Evolutionary conservation across 202 grass and related monocot genomes (phyloP).

Genomic region (Setaria viridis): DNA sequence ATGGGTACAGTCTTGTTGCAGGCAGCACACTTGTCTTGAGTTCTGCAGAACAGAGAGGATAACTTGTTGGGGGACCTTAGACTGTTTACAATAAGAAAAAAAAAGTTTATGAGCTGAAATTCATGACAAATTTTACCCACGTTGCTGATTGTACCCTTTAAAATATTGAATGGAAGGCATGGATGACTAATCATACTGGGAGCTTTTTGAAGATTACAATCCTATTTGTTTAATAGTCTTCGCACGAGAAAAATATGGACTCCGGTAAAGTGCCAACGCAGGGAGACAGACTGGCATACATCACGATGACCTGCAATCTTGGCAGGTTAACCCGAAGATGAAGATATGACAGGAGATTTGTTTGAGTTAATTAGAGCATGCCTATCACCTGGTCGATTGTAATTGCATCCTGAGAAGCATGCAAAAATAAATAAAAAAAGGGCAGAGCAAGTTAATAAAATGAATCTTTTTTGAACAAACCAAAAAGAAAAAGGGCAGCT

Average conservation of each 20-base stretch:
- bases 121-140: neutral
- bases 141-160: neutral
- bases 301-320: too few relatives aligned
- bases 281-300: too few relatives aligned
- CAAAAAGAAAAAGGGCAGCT: too few relatives aligned
- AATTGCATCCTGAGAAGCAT: too few relatives aligned
- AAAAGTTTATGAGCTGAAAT: constrained; percentile 19
- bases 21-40: constrained; percentile 69
- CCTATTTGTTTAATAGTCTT: constrained; percentile 4
- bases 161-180: constrained; percentile 26
- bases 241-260: constrained; percentile 17
- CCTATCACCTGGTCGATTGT: too few relatives aligned
- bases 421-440: too few relatives aligned
- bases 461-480: too few relatives aligned
- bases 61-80: constrained; percentile 70
- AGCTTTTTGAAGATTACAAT: neutral
- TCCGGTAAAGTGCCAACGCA: too few relatives aligned
- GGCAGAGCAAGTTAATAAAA: too few relatives aligned
- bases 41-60: constrained; percentile 66
- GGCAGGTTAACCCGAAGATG: too few relatives aligned
- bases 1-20: constrained; percentile 73
- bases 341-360: too few relatives aligned
- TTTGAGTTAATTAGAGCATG: too few relatives aligned
- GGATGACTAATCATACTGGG: neutral
- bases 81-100: constrained; percentile 39